Base-by-base conservation (phyloP, 306 rosid genomes). In the Ziziphus jujuba region DNA sequence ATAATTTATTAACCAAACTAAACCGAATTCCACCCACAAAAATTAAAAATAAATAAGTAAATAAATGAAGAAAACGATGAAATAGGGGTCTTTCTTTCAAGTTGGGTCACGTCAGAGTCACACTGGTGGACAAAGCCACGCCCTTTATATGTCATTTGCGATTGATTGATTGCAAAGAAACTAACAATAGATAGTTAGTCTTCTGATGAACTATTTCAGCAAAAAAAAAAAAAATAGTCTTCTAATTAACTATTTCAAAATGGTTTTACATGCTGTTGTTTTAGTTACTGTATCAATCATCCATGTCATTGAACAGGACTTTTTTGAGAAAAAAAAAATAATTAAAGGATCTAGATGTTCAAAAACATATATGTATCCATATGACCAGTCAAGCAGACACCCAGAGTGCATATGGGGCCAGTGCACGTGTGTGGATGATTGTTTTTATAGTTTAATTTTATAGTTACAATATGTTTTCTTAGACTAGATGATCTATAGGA, bases 301-400 rank as follows among this genome's bases (percentile, higher is more conserved):
- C 44, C 10, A 38, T 11, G 1, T 38, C 10, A 38, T 38, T 38
- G 44, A 11, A 38, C 44, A 38, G 11, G 44, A 38, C 6, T 7
- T 38, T 38, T 38, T 7, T 38, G 11, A 38, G n/a, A 38, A 11
- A 38, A 7, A 38, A 38, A 0, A 7, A 7, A 38, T 12, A 28
- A 24, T 56, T 3, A 28, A 28, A 56, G 19, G 20, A 12, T 56
- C 38, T 56, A 24, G 6, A 54, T 3, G 9, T 56, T 56, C 19
- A 7, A 19, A 47, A 7, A 34, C 15, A 25, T 35, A 51, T 33
- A 51, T 11, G 40, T 66, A 57, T 58, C 23, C 19, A 0, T 51
- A 11, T 52, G 74, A 67, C 70, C 59, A 61, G 69, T 75, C 69
- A 61, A 67, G 51, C 49, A 15, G 65, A 67, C 59, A 67, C 48